phyloP scores from a whole-genome alignment of 2,329 filamentous ascomycete species.

The Parascedosporium putredinis region DNA sequence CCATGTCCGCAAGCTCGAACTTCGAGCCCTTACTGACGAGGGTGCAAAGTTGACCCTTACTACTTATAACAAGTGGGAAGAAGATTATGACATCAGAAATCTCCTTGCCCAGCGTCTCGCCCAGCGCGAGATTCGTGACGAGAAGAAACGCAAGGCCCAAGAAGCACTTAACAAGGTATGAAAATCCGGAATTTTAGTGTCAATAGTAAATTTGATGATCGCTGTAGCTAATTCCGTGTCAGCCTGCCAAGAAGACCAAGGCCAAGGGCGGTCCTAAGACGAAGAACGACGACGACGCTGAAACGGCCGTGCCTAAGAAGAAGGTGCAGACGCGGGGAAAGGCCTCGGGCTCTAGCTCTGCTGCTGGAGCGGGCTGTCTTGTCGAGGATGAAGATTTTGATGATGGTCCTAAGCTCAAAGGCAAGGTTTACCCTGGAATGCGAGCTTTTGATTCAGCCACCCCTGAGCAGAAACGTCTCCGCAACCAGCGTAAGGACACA shows the following conservation, averaged over 20 bases:
- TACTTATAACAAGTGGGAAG: conserved; percentile 71
- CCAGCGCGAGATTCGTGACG: conserved; percentile 18
- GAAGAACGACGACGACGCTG: not conserved
- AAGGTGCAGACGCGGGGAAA: not conserved
- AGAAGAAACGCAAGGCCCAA: conserved; percentile 7
- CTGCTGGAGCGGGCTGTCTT: not conserved
- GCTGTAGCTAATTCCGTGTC: not conserved
- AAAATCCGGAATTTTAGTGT: not conserved
- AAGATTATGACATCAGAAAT: conserved; percentile 55
- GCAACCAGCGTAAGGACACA: conserved; percentile 70
- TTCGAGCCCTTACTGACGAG: conserved; percentile 58
- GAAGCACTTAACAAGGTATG: not conserved
- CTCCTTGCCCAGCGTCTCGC: conserved; percentile 67
- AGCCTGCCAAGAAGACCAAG: not conserved
- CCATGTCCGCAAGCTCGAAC: conserved; percentile 70
- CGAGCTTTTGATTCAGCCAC: conserved; percentile 72
- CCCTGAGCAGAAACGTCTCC: conserved; percentile 58
- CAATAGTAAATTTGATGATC: too few relatives aligned
- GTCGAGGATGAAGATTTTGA: conserved; percentile 5
- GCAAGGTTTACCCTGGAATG: conserved; percentile 68
- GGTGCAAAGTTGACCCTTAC: conserved; percentile 52
- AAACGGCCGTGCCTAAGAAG: not conserved
- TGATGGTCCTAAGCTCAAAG: conserved; percentile 42
- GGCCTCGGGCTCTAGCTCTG: not conserved
- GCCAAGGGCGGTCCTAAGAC: not conserved